Evolutionary conservation across 1,139 yeast species (phyloP), one percentile per base, ranked within the genome.

Genomic region (Candida gigantensis): DNA sequence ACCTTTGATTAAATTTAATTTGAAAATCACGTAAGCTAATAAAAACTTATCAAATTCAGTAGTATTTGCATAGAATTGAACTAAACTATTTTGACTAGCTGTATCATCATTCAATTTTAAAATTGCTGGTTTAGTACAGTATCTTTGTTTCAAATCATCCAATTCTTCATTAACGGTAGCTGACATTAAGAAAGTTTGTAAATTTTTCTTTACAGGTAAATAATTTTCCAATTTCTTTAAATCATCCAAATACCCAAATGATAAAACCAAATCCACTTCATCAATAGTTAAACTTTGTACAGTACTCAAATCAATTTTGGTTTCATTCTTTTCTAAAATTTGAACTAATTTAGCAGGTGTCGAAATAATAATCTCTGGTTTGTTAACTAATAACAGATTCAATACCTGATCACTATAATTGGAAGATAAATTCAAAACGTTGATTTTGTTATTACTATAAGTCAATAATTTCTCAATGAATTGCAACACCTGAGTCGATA

Each of bases 171-270:
- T 86, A 41, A 94, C 68, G 3, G 98, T 94, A 2, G 99, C 99
- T 59, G 96, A 87, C 97, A 92, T 92, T 48, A 94, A 68, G 64
- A 89, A 90, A 2, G 95, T 83, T 63, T 94, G 98, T 49, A 88
- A 68, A 39, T 82, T 81, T 50, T 83, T 83, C 56, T 80, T 81
- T 37, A 81, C 71, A 9, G 94, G 92, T 45, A 88, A 65, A 45
- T 66, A 75, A 16, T 72, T 70, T 11, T 84, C 75, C 44, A 92
- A 72, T 48, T 76, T 77, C 38, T 73, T 64, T 46, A 94, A 70
- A 61, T 94, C 98, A 6, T 88, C 96, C 49, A 81, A 77, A 58
- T 92, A 88, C 12, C 98, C 99, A 58, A 86, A 94, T 2, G 95
- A 84, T 39, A 88, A 67, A 31, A 94, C 80, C 52, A 92, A 74